A percentile compares a stretch with the other conserved stretches of the same genome.
These are phyloP conservation scores for Coriaria nepalensis DNA, from an alignment of 306 rosid genomes.

Conservation along the genomic window DNA sequence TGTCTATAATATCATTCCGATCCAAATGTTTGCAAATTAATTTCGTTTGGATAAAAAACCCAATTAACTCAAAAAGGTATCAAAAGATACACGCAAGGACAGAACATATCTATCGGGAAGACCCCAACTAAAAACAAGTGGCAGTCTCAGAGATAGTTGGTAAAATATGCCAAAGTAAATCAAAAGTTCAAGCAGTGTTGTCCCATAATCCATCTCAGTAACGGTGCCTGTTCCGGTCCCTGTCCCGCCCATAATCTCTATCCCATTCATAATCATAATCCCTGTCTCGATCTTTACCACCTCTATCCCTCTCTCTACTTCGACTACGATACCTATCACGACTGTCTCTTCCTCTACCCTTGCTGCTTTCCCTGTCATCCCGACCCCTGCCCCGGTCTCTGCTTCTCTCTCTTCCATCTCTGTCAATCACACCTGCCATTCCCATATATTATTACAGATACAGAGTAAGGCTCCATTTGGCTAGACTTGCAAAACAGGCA, in stretches of 20 bases:
- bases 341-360: slow-evolving; percentile 46
- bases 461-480: neutral
- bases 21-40: no score
- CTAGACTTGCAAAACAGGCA: neutral
- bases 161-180: no score
- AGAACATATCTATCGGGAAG: no score
- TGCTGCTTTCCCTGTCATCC: slow-evolving; percentile 42
- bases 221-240: slow-evolving; percentile 42
- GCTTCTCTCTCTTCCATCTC: slow-evolving; percentile 68
- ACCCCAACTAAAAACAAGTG: no score
- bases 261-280: slow-evolving; percentile 48
- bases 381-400: slow-evolving; percentile 72
- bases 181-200: no score
- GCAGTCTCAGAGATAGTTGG: no score
- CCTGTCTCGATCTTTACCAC: slow-evolving; percentile 49
- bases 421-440: slow-evolving; percentile 52
- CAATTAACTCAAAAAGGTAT: no score
- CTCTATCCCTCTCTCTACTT: slow-evolving; percentile 64
- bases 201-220: slow-evolving; percentile 23
- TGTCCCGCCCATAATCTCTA: slow-evolving; percentile 65
- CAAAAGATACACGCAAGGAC: no score
- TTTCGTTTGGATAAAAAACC: no score
- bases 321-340: slow-evolving; percentile 61
- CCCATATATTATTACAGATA: slow-evolving; percentile 6
- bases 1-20: no score